These are phyloP conservation scores for Bruguiera gymnorhiza DNA, from an alignment of 345 rosid genomes.

Conservation along the genomic window DNA sequence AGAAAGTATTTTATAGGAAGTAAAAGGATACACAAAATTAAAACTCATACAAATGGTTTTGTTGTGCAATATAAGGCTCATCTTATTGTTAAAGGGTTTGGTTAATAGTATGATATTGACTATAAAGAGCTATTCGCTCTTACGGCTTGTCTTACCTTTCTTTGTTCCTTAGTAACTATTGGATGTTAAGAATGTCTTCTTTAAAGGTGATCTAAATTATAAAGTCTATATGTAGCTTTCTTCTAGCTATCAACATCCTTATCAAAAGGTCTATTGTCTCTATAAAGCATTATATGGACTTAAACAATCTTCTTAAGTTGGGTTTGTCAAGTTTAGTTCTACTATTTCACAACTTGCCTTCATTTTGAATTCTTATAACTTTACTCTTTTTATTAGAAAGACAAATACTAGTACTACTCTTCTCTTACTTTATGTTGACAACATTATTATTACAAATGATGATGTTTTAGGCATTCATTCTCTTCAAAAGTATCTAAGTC, in stretches of 20 bases:
- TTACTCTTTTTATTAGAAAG: no score
- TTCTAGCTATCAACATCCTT: not conserved
- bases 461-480: not conserved
- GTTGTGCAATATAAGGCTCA: no score
- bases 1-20: no score
- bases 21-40: no score
- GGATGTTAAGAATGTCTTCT: not conserved
- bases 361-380: not conserved
- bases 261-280: not conserved
- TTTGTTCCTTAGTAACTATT: no score
- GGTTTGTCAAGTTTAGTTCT: not conserved
- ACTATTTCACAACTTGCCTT: not conserved
- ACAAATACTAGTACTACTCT: not conserved
- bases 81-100: no score
- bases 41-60: no score
- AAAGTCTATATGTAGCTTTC: not conserved
- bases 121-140: no score
- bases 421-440: not conserved
- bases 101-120: no score
- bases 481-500: not conserved
- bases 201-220: not conserved
- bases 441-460: no score
- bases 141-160: no score
- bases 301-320: not conserved
- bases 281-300: not conserved